Evolutionary conservation across 2,329 filamentous ascomycete species (phyloP).

Genomic region (Pezicula radicicola): DNA sequence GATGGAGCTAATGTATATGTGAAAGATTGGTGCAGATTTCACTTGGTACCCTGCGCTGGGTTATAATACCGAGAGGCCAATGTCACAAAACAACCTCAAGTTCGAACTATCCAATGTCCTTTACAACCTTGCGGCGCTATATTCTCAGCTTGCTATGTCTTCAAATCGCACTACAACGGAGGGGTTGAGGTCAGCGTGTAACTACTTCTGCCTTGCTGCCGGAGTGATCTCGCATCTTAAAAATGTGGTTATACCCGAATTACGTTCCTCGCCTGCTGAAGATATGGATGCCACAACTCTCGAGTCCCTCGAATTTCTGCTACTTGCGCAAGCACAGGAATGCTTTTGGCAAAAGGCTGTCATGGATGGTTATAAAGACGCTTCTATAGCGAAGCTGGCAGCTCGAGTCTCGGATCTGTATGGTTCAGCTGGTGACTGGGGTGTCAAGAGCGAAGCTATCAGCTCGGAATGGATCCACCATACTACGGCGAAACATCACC

Average conservation of each 20-base stretch:
- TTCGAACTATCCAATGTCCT: slow-evolving; percentile 90
- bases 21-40: slow-evolving; percentile 87
- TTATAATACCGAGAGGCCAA: slow-evolving; percentile 77
- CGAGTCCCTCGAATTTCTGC: slow-evolving; percentile 76
- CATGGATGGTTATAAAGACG: slow-evolving; percentile 90
- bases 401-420: slow-evolving; percentile 92
- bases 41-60: slow-evolving; percentile 93
- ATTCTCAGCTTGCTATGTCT: slow-evolving; percentile 84
- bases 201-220: slow-evolving; percentile 84
- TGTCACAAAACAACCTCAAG: slow-evolving; percentile 63
- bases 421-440: slow-evolving; percentile 76
- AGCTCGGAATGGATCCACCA: slow-evolving; percentile 97
- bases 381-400: slow-evolving; percentile 85
- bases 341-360: slow-evolving; percentile 98
- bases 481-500: slow-evolving; percentile 93
- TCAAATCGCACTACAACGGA: slow-evolving; percentile 76
- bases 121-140: slow-evolving; percentile 90
- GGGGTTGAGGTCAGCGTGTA: slow-evolving; percentile 82
- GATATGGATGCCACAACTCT: slow-evolving; percentile 93
- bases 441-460: slow-evolving; percentile 83
- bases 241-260: slow-evolving; percentile 72
- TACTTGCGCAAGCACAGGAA: slow-evolving; percentile 92
- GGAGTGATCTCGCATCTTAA: slow-evolving; percentile 81
- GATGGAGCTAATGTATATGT: slow-evolving; percentile 8
- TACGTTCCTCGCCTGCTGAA: slow-evolving; percentile 81